Conservation (phyloP, 495 filamentous ascomycete species). For the Mytilinidion resinicola region DNA sequence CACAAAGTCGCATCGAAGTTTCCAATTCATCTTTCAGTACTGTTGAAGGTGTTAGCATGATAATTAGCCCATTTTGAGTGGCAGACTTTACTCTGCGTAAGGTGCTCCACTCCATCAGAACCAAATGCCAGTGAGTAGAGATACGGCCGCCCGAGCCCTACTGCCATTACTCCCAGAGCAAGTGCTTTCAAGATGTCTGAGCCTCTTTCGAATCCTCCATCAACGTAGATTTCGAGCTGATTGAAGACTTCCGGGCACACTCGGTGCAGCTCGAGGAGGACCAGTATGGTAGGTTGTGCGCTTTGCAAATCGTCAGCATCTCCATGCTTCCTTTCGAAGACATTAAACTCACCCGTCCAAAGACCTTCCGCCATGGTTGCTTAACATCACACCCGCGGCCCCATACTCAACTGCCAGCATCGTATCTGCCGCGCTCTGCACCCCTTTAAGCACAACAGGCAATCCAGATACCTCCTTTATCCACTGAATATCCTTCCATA, state of each 20-base stretch:
- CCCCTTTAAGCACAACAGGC: conserved; percentile 58
- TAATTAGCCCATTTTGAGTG: neutral
- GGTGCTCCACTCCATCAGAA: conserved; percentile 37
- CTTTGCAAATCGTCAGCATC: conserved; percentile 5
- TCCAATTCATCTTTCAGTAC: conserved; percentile 73
- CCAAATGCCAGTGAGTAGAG: conserved; percentile 50
- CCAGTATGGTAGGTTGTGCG: conserved; percentile 52
- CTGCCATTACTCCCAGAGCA: conserved; percentile 58
- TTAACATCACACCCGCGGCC: conserved; percentile 54
- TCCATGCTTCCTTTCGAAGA: neutral
- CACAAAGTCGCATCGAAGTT: conserved; percentile 72
- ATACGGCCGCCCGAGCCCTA: conserved; percentile 58
- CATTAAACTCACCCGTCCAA: conserved; percentile 48
- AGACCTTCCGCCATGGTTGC: conserved; percentile 66
- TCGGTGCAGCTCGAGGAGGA: conserved; percentile 58
- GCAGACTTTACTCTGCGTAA: conserved; percentile 46
- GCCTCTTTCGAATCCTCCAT: conserved; percentile 60
- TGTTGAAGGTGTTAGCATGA: conserved; percentile 28
- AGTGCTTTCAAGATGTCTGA: conserved; percentile 65
- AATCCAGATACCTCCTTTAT: conserved; percentile 39
- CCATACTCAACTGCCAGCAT: conserved; percentile 48
- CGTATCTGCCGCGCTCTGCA: conserved; percentile 58
- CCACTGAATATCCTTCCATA: conserved; percentile 44
- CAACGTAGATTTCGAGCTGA: conserved; percentile 57
- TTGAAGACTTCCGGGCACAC: conserved; percentile 55